Evolutionary conservation across 2,329 filamentous ascomycete species (phyloP).

Genomic region (Talaromyces marneffei): DNA sequence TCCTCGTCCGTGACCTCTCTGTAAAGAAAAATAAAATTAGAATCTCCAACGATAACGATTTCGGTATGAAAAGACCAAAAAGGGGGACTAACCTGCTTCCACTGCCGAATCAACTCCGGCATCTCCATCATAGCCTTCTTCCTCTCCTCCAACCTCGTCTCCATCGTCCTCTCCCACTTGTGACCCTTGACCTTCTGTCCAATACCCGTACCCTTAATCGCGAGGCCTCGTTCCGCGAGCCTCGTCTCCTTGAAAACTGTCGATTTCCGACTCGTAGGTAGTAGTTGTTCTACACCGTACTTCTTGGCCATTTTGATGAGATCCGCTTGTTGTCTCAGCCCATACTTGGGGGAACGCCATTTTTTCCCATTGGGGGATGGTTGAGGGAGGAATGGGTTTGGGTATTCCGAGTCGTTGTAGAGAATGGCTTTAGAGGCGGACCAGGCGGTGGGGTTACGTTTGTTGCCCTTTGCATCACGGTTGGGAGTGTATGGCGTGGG

Average conservation of each 20-base stretch:
- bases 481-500: constrained; percentile 38
- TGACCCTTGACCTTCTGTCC: constrained; percentile 95
- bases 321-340: constrained; percentile 80
- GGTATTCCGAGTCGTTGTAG: constrained; percentile 44
- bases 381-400: constrained; percentile 74
- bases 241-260: constrained; percentile 61
- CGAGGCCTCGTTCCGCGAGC: constrained; percentile 70
- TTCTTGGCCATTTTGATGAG: constrained; percentile 77
- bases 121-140: constrained; percentile 91
- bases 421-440: constrained; percentile 31
- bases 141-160: constrained; percentile 76
- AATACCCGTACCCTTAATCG: constrained; percentile 87
- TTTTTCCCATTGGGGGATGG: constrained; percentile 30
- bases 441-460: constrained; percentile 28
- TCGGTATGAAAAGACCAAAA: background rate
- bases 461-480: constrained; percentile 38
- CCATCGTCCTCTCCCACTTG: constrained; percentile 80
- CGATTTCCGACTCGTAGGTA: constrained; percentile 72
- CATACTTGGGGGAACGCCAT: constrained; percentile 79
- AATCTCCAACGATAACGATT: background rate
- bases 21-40: constrained; percentile 15
- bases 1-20: constrained; percentile 65
- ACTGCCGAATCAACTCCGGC: constrained; percentile 83
- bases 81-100: constrained; percentile 69
- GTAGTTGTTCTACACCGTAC: constrained; percentile 72